Evolutionary conservation across 495 filamentous ascomycete genomes (phyloP).

Genomic region (Neurospora sp.): DNA sequence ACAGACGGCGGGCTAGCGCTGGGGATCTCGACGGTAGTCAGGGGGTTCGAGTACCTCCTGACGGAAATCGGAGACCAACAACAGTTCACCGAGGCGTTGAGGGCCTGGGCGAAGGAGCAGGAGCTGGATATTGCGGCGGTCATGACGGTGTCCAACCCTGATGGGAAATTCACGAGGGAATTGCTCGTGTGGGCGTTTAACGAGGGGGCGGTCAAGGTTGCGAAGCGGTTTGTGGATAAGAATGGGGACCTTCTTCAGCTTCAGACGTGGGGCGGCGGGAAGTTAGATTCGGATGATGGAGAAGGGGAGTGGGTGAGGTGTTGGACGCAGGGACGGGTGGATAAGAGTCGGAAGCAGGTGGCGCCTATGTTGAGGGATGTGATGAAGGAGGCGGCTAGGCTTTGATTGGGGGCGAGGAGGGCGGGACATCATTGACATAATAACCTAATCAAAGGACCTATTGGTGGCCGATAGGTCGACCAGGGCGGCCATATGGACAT

Average conservation of each 20-base stretch:
- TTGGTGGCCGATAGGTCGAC: neutral
- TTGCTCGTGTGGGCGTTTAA: slow-evolving; percentile 57
- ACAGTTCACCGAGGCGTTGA: slow-evolving; percentile 23
- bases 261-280: slow-evolving; percentile 38
- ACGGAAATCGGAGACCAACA: slow-evolving; percentile 40
- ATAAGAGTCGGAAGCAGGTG: slow-evolving; percentile 78
- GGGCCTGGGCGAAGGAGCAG: slow-evolving; percentile 45
- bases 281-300: slow-evolving; percentile 34
- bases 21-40: slow-evolving; percentile 67
- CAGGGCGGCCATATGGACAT: neutral
- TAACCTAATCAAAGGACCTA: neutral
- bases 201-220: slow-evolving; percentile 32
- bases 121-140: slow-evolving; percentile 57
- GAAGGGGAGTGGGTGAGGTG: slow-evolving; percentile 36
- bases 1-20: slow-evolving; percentile 47
- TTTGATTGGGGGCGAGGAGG: slow-evolving; percentile 11
- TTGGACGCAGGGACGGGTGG: slow-evolving; percentile 59
- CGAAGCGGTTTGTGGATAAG: slow-evolving; percentile 42
- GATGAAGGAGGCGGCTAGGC: slow-evolving; percentile 32
- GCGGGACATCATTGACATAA: neutral
- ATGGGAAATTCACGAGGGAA: slow-evolving; percentile 57
- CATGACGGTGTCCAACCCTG: slow-evolving; percentile 60
- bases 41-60: slow-evolving; percentile 52
- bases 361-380: slow-evolving; percentile 69
- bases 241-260: slow-evolving; percentile 29